Evolutionary conservation across 1,284 basidiomycete species (phyloP), one percentile per base, ranked within the genome.

Genomic region (Entoloma clypeatum): DNA sequence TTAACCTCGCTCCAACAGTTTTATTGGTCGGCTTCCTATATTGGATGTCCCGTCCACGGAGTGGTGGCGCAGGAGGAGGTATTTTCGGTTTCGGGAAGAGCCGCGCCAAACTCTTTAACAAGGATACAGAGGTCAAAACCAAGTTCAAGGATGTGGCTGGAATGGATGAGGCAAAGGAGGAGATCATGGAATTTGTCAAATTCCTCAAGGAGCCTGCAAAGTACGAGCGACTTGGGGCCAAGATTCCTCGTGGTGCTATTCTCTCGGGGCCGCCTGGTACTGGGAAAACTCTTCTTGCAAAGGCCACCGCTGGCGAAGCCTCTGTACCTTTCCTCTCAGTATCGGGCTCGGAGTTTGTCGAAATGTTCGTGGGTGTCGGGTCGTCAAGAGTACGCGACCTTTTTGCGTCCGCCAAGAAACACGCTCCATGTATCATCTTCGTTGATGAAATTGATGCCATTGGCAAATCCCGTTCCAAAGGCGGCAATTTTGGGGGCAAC

Each of bases 131-230:
- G 44, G 86, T 99, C 57, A 89, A 85, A 60, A 85, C 89, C 55
- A 91, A 90, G 60, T 99, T 99, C 72, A 83, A 81, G 66, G 92
- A 99, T 61, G 92, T 99, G 16, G 95, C 95, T 19, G 95, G 95
- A 32, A 98, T 98, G 94, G 95, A 99, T 68, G 95, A 99, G 68
- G 95, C 94, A 41, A 99, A 99, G 74, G 90, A 95, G 71, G 95
- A 99, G 71, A 96, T 99, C 56, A 97, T 98, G 92, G 95, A 99
- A 65, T 99, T 99, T 60, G 96, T 99, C 62, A 95, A 94, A 57
- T 99, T 99, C 74, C 75, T 99, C 60, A 98, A 98, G 72, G 90
- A 98, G 53, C 95, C 95, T 5, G 69, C 81, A 32, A 88, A 88
- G 63, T 99, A 98, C 68, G 91, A 98, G 69, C 90, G 86, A 59